These are phyloP conservation scores for Penicillium lagena DNA, from an alignment of 495 filamentous ascomycete genomes.

Conservation along the genomic window DNA sequence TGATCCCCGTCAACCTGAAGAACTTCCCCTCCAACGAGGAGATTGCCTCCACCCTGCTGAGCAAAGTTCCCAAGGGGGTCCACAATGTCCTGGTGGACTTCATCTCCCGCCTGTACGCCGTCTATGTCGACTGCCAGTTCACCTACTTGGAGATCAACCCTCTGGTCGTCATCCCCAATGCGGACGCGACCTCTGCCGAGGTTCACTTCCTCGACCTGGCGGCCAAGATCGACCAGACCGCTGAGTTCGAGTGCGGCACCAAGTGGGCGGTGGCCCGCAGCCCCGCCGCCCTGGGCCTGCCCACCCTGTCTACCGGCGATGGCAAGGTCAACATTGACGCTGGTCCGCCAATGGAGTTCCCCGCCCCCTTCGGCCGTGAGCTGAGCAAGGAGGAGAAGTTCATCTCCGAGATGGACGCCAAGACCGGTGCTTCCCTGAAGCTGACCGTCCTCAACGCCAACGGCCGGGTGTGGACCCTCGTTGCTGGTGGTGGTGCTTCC, in stretches of 20 bases:
- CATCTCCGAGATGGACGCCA: constrained; percentile 96
- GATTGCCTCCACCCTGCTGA: constrained; percentile 76
- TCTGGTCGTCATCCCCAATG: constrained; percentile 94
- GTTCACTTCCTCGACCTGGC: constrained; percentile 98
- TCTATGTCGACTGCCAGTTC: constrained; percentile 99
- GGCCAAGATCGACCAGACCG: constrained; percentile 98
- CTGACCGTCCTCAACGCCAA: constrained; percentile 88
- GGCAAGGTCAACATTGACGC: constrained; percentile 89
- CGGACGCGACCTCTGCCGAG: constrained; percentile 80
- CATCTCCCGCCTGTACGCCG: constrained; percentile 87
- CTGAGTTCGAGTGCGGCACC: constrained; percentile 97
- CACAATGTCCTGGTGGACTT: constrained; percentile 99
- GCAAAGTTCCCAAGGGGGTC: constrained; percentile 88
- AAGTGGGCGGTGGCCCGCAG: constrained; percentile 97
- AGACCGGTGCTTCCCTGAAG: constrained; percentile 98
- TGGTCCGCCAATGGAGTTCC: constrained; percentile 97
- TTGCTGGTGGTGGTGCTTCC: constrained; percentile 98
- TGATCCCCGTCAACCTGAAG: constrained; percentile 91
- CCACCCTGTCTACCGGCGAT: constrained; percentile 46
- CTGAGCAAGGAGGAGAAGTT: constrained; percentile 97
- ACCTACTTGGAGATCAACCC: constrained; percentile 99
- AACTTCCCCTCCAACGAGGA: constrained; percentile 95
- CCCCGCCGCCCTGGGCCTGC: constrained; percentile 77
- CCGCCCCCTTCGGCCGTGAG: constrained; percentile 97
- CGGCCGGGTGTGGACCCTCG: constrained; percentile 95